Evolutionary conservation across 2,329 filamentous ascomycete genomes (phyloP).

Genomic region (Zymoseptoria tritici): DNA sequence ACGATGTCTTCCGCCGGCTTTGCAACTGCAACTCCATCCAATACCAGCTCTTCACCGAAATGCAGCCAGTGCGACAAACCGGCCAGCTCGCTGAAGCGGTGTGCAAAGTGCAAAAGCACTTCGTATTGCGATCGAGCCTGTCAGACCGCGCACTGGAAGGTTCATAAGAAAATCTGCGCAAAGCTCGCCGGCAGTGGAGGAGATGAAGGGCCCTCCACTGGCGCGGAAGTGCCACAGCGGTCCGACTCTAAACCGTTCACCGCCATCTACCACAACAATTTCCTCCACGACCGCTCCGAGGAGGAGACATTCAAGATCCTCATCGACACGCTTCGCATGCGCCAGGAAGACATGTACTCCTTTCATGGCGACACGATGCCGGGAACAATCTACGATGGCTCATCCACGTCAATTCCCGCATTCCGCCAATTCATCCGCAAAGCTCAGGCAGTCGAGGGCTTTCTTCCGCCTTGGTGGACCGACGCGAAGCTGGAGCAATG

Average conservation of each 20-base stretch:
- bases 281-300: conserved; percentile 16
- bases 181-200: not conserved
- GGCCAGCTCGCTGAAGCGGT: conserved; percentile 12
- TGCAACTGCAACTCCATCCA: not conserved
- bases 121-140: conserved; percentile 30
- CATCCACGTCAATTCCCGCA: conserved; percentile 6
- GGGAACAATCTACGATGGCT: conserved; percentile 9
- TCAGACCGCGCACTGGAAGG: conserved; percentile 29
- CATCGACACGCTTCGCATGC: conserved; percentile 18
- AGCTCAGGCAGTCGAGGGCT: conserved; percentile 6
- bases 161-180: conserved; percentile 29
- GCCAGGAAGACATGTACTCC: conserved; percentile 12
- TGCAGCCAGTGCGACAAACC: conserved; percentile 18
- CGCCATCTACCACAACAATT: conserved; percentile 11
- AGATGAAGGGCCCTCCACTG: not conserved
- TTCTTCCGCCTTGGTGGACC: conserved; percentile 15
- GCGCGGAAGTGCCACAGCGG: not conserved
- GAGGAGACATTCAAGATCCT: conserved; percentile 19
- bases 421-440: conserved; percentile 10
- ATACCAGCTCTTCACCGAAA: not conserved
- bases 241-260: conserved; percentile 9
- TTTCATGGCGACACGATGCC: conserved; percentile 12
- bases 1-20: not conserved
- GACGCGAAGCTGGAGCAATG: conserved; percentile 8
- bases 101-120: conserved; percentile 25